Percentiles rank a stretch among this genome's conserved stretches.
phyloP scores from a whole-genome alignment of 1,139 yeast genomes.

The Fermentozyma sake region DNA sequence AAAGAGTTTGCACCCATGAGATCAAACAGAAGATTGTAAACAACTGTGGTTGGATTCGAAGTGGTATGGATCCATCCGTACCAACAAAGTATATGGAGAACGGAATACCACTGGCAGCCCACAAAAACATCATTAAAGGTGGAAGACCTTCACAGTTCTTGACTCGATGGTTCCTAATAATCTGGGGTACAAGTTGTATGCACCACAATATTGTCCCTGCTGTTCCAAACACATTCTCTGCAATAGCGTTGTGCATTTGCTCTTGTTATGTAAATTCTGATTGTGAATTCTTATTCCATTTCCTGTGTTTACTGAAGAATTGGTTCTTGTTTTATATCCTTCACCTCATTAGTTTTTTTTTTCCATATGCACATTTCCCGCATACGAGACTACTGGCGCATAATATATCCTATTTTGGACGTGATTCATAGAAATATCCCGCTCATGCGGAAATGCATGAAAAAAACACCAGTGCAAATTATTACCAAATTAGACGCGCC shows the following conservation, averaged over 20 bases:
- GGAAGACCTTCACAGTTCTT: constrained; percentile 86
- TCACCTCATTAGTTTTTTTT: too few relatives aligned
- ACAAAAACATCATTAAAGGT: constrained; percentile 74
- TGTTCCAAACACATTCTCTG: constrained; percentile 80
- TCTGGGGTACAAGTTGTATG: constrained; percentile 82
- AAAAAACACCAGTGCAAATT: too few relatives aligned
- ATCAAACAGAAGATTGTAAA: constrained; percentile 69
- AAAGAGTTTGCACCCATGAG: constrained; percentile 69
- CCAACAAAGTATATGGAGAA: constrained; percentile 77
- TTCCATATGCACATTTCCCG: too few relatives aligned
- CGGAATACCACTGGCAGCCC: constrained; percentile 83
- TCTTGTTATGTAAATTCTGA: too few relatives aligned
- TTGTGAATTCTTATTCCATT: too few relatives aligned
- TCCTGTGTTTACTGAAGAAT: too few relatives aligned
- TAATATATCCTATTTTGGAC: too few relatives aligned
- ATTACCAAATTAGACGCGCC: too few relatives aligned
- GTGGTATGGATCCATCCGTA: constrained; percentile 67
- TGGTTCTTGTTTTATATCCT: too few relatives aligned
- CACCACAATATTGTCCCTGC: constrained; percentile 91
- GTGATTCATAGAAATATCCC: too few relatives aligned
- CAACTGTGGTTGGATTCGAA: constrained; percentile 81
- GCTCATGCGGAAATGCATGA: too few relatives aligned
- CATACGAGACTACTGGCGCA: too few relatives aligned
- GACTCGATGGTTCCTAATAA: constrained; percentile 62
- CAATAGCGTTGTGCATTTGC: constrained; percentile 28